These are phyloP conservation scores for Verticillium isaacii DNA, from an alignment of 2,329 filamentous ascomycete species.

Conservation along the genomic window DNA sequence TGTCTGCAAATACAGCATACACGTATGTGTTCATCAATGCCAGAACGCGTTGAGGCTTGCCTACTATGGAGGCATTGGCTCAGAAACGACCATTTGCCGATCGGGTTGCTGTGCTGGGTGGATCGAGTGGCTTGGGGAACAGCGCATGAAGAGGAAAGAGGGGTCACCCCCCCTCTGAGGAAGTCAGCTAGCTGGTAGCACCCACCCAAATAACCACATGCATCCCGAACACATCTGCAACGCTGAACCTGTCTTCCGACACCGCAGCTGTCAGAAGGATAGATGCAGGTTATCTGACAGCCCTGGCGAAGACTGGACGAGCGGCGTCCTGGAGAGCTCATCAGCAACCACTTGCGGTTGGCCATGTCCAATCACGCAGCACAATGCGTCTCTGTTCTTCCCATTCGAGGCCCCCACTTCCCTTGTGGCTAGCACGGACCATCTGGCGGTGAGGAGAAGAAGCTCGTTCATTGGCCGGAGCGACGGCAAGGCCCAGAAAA, in stretches of 20 bases:
- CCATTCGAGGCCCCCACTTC: neutral
- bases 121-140: neutral
- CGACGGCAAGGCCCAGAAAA: neutral
- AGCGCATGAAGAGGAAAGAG: neutral
- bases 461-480: constrained; percentile 4
- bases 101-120: neutral
- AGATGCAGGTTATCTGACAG: neutral
- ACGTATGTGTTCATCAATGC: neutral
- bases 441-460: constrained; percentile 18
- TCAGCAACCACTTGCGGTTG: neutral
- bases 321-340: neutral
- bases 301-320: neutral
- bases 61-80: neutral
- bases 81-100: neutral
- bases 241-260: neutral
- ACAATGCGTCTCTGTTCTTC: neutral
- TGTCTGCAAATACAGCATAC: too few species aligned
- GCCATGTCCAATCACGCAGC: neutral
- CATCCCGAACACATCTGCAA: neutral
- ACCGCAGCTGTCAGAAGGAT: neutral
- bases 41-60: neutral
- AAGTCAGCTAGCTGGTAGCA: neutral
- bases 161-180: neutral
- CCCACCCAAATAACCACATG: neutral
- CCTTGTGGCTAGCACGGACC: constrained; percentile 7